Base-by-base conservation (phyloP, 768 basidiomycete genomes). In the Phaeolepiota aurea region DNA sequence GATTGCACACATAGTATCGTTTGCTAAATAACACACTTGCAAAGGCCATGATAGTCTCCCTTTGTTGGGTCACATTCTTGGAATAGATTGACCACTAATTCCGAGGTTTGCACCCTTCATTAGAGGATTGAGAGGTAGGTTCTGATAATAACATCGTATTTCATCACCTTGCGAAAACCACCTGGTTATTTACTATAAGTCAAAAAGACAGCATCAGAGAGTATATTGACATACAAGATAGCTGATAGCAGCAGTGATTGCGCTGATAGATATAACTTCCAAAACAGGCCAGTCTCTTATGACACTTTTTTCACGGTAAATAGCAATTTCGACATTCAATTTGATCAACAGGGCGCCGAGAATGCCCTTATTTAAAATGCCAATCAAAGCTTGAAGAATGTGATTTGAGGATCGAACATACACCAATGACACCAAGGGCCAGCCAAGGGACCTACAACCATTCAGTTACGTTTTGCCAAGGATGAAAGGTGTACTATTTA, bases 31-130 rank as follows among this genome's bases (percentile, higher is more conserved):
- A 58, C 80, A 48, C 51, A 84, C 83, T 85, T 84, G 80, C 89
- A 93, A 21, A 91, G 65, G 2, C 82, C 83, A 48, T 82, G 82
- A 46, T 77, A 81, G 51, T 82, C 78, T 4, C 71, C 71, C 51
- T 76, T 81, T 3, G 61, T 60, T 5, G 79, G 61, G 52, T 83
- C 79, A 53, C 90, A 93, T 58, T 91, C 88, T 48, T 81, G 78
- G 58, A 91, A 85, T 10, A 91, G 72, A 50, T 83, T 84, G 7
- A 84, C 77, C 4, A 92, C 89, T 15, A 91, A 68, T 54, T 90
- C 87, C 0, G 87, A 88, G 1, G 81, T 68, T 53, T 82, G 82
- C 3, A 79, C 83, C 35, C 82, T 79, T 7, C 9, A 42, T n/a
- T n/a, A n/a, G 4, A 31, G 21, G 39, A 14, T 22, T 13, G 14